phyloP scores from a whole-genome alignment of 2,329 filamentous ascomycete species.

The Colletotrichum camelliae region DNA sequence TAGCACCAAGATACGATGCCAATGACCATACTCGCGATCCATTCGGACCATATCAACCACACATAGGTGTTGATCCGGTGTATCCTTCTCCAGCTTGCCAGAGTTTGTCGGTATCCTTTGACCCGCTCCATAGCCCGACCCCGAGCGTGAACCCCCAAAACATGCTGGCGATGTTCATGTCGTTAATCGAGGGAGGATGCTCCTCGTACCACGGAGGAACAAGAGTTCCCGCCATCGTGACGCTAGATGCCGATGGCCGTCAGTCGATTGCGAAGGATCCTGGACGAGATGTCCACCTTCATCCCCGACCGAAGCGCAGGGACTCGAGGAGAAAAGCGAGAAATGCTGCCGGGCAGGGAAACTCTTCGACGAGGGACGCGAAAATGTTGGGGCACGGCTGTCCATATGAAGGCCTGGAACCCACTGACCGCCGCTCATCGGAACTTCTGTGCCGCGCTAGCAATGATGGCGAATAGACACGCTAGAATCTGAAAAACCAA shows the following conservation, averaged over 20 bases:
- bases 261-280: background rate
- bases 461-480: background rate
- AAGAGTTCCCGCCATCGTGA: constrained; percentile 11
- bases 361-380: background rate
- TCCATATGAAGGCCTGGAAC: background rate
- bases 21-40: constrained; percentile 37
- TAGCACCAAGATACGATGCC: constrained; percentile 41
- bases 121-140: constrained; percentile 38
- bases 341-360: background rate
- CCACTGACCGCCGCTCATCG: background rate
- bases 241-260: background rate
- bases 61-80: constrained; percentile 40
- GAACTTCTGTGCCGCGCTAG: constrained; percentile 1
- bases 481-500: background rate
- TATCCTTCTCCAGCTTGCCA: constrained; percentile 33
- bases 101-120: constrained; percentile 40
- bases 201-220: constrained; percentile 16
- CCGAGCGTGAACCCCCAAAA: constrained; percentile 42
- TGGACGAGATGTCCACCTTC: background rate
- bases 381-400: background rate
- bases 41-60: constrained; percentile 45
- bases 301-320: background rate
- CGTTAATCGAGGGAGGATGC: constrained; percentile 22
- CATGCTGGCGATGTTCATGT: constrained; percentile 40
- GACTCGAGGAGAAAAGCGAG: background rate